phyloP scores from a whole-genome alignment of 352 stramenopile species.

The Phytophthora cactorum region DNA sequence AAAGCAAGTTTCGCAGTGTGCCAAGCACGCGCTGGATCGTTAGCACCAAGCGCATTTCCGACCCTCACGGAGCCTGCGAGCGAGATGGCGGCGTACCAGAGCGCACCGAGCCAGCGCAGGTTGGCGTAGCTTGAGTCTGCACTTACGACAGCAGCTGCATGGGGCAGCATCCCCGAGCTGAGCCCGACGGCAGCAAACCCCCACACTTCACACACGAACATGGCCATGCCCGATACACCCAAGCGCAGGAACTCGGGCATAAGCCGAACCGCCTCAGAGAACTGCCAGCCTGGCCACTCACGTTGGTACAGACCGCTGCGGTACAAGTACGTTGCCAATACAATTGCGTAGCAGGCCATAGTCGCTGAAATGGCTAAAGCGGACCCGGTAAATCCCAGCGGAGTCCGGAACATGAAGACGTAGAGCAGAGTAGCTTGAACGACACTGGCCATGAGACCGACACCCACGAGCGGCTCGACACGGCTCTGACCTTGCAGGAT shows the following conservation, averaged over 20 bases:
- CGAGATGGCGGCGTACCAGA: constrained; percentile 53
- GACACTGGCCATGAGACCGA: constrained; percentile 77
- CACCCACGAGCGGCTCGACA: constrained; percentile 83
- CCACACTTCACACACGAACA: constrained; percentile 90
- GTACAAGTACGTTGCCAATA: constrained; percentile 73
- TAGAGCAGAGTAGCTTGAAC: constrained; percentile 85
- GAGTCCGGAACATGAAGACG: constrained; percentile 87
- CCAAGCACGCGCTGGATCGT: constrained; percentile 76
- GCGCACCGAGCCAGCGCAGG: constrained; percentile 67
- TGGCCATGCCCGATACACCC: constrained; percentile 79
- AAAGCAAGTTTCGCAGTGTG: constrained; percentile 72
- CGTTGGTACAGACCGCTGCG: constrained; percentile 66
- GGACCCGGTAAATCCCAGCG: constrained; percentile 76
- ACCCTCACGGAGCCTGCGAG: constrained; percentile 83
- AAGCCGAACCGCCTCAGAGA: constrained; percentile 62
- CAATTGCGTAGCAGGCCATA: constrained; percentile 63
- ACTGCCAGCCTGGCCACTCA: constrained; percentile 81
- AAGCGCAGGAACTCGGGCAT: constrained; percentile 82
- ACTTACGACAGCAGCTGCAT: constrained; percentile 82
- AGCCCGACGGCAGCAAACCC: constrained; percentile 82
- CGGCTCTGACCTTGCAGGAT: constrained; percentile 89
- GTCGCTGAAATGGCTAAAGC: constrained; percentile 72
- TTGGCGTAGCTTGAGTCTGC: constrained; percentile 85
- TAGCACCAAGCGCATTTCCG: constrained; percentile 86
- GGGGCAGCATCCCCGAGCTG: constrained; percentile 73